These are phyloP conservation scores for Prunus yedoensis DNA, from an alignment of 331 rosid species.

Conservation along the genomic window DNA sequence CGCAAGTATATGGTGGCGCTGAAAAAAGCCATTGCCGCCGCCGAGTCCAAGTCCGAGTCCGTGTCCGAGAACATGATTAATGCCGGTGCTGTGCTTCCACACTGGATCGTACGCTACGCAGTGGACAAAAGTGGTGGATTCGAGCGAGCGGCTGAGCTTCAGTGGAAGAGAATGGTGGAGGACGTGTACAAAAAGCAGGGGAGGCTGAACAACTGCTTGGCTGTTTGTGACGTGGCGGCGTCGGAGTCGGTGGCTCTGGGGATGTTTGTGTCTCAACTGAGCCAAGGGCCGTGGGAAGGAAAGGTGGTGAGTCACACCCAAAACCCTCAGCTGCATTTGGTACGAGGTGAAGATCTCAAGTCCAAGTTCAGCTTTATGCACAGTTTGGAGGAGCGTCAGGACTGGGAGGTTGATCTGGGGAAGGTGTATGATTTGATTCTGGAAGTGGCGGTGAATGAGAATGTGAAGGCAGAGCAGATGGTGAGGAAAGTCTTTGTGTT, in stretches of 20 bases:
- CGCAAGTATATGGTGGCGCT: not conserved
- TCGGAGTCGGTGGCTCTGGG: not conserved
- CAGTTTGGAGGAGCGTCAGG: not conserved
- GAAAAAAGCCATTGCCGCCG: not conserved
- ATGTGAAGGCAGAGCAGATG: slow-evolving; percentile 53
- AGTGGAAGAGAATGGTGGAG: slow-evolving; percentile 3
- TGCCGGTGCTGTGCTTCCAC: not conserved
- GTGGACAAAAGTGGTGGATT: not conserved
- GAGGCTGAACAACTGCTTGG: not conserved
- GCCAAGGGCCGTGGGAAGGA: not conserved
- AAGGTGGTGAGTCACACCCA: not conserved
- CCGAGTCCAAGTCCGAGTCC: not conserved
- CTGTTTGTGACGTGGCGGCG: not conserved
- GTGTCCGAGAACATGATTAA: not conserved
- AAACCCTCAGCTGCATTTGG: not conserved
- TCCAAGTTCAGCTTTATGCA: not conserved
- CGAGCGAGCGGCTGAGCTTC: not conserved
- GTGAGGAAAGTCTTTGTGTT: slow-evolving; percentile 18
- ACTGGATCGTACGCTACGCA: not conserved
- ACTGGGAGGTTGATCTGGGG: not conserved
- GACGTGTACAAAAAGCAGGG: not conserved
- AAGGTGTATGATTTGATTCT: slow-evolving; percentile 38
- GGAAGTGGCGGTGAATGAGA: slow-evolving; percentile 49
- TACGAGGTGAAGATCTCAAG: not conserved
- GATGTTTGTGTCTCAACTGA: not conserved